Base-by-base conservation (phyloP, 2,329 filamentous ascomycete species). In the Paraphoma sp. region DNA sequence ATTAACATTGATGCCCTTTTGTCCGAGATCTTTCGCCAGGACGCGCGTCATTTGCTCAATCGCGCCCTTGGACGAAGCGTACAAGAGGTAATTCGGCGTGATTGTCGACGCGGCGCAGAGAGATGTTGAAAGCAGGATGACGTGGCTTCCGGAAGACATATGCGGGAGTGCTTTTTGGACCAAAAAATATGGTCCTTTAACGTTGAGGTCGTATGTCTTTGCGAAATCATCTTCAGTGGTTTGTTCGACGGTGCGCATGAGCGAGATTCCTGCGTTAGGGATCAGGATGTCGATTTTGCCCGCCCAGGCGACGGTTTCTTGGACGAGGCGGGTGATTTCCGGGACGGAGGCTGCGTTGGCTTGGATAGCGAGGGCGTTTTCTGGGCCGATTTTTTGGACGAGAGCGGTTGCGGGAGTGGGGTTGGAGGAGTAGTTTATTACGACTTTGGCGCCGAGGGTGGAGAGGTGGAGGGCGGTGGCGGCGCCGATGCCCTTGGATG, bases 221-320 rank as follows among this genome's bases (percentile, higher is more conserved):
- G 89, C 85, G 53, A 87, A 90, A 23, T 89, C 87, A 2, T 77
- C 78, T 49, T 88, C 86, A 0, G 83, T 86, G 1, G 89, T 87
- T 1, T 86, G 79, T 0, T 86, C 87, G 1, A 86, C 80, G 76
- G 65, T 65, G 23, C 56, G 62, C 46, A 82, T 80, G 45, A 84
- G 78, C 0, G 79, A 81, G 11, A 79, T 76, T 1, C 83, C 86
- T 6, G 87, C 84, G 48, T 86, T 87, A 57, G 85, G 84, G 10
- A 88, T 64, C 1, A 87, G 69, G 28, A 87, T 82, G 59, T 87
- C 85, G 46, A 87, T 81, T 2, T 81, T 77, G 16, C 82, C 82
- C 60, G 85, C 76, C 43, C 57, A 53, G 1, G 55, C 48, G 0
- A 57, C 55, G 5, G 68, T 64, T 9, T 61, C 49, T 23, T 71